Evolutionary conservation across 257 asterid species (phyloP), one percentile per base, ranked within the genome.

Genomic region (Ocimum tenuiflorum): DNA sequence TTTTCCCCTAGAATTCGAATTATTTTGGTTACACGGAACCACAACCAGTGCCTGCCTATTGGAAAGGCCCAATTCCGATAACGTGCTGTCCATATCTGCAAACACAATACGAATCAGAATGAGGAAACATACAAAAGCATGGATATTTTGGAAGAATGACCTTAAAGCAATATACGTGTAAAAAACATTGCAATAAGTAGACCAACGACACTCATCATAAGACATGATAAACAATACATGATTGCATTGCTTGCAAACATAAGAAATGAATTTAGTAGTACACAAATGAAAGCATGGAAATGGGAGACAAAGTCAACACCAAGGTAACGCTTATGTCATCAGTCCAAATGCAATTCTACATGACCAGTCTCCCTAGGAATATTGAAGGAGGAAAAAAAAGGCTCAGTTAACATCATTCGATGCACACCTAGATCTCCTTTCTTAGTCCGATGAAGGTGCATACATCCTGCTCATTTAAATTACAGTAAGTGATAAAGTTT

Each of bases 11-110:
- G 72, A 54, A 48, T 46, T 78, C 31, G 65, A 63, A 54, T 19
- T 63, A 31, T 73, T 68, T 31, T 39, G 74, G 62, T 50, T 71
- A 22, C 54, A 73, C 45, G 67, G 83, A 78, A 92, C 86, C 54
- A 89, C 91, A 31, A 89, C 29, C 53, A 92, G 68, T 72, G 99
- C 88, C 63, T 92, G 99, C 76, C 99, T 86, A 63, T 84, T 78
- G 68, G 39, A 74, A 65, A 92, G 79, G 48, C 86, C 91, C 85
- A 92, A 70, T 49, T 88, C 96, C 67, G 85, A 77, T 66, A 92
- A 72, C 22, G 88, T 78, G 73, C 72, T 75, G 63, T 68, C 70
- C 76, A 92, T 71, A 69, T 92, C 99, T 92, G 89, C 45, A 62
- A 20, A 58, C 42, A 72, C 3, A 41, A 52, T 51, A 71, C 60